These are phyloP conservation scores for Fusarium burgessii DNA, from an alignment of 2,329 filamentous ascomycete species.

Conservation along the genomic window DNA sequence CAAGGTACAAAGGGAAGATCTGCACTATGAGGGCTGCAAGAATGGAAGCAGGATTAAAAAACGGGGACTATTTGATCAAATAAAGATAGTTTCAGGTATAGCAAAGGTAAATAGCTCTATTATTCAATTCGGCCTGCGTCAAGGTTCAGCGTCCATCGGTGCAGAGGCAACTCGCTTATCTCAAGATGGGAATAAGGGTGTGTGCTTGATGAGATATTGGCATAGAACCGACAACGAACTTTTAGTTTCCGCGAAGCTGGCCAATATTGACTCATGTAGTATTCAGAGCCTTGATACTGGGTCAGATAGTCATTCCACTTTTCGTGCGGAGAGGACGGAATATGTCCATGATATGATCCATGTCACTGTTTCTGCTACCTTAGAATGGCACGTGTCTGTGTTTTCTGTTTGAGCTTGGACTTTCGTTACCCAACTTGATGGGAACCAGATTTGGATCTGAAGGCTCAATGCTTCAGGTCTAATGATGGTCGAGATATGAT, in stretches of 20 bases:
- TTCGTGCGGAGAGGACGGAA: background rate
- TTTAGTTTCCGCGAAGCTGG: background rate
- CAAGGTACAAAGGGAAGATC: constrained; percentile 28
- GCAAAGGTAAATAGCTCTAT: background rate
- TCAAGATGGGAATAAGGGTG: background rate
- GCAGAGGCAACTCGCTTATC: background rate
- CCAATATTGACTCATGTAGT: background rate
- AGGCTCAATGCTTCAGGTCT: background rate
- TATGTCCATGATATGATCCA: background rate
- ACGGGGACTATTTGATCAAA: background rate
- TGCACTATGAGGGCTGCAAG: background rate
- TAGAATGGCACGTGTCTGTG: background rate
- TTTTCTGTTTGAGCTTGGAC: background rate
- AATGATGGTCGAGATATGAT: background rate
- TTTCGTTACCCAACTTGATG: background rate
- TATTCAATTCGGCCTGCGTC: background rate
- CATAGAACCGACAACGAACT: background rate
- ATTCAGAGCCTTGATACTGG: background rate
- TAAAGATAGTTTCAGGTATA: background rate
- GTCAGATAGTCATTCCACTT: background rate
- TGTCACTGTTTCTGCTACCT: background rate
- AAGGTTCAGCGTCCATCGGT: constrained; percentile 11
- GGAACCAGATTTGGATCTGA: background rate
- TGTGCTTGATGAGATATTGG: background rate
- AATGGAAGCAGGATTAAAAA: background rate